phyloP scores from a whole-genome alignment of 2,329 filamentous ascomycete genomes.

The Trichoderma sp. region DNA sequence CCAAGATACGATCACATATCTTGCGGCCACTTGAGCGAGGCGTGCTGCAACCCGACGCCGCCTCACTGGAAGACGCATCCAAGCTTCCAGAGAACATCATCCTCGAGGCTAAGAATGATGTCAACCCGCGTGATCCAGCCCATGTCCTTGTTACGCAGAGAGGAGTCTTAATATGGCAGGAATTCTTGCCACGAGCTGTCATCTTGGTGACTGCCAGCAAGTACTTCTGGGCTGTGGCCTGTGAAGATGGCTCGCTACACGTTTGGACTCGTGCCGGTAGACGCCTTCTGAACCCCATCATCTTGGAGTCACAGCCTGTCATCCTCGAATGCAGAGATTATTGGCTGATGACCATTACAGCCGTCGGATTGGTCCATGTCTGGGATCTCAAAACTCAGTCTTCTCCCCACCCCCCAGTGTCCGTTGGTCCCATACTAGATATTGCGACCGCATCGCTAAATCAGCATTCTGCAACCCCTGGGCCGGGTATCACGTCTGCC shows the following conservation, averaged over 20 bases:
- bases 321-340: conserved; percentile 87
- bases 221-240: conserved; percentile 87
- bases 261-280: conserved; percentile 91
- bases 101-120: conserved; percentile 84
- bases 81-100: conserved; percentile 68
- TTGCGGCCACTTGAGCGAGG: conserved; percentile 74
- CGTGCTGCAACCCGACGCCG: conserved; percentile 49
- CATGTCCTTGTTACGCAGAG: conserved; percentile 79
- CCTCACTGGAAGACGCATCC: conserved; percentile 57
- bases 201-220: conserved; percentile 89
- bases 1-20: conserved; percentile 80
- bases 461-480: conserved; percentile 69
- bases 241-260: conserved; percentile 87
- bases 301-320: conserved; percentile 89
- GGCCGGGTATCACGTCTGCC: conserved; percentile 84
- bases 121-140: conserved; percentile 74
- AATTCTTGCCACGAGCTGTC: conserved; percentile 82
- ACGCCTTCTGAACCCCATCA: conserved; percentile 76
- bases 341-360: conserved; percentile 87
- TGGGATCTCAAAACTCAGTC: conserved; percentile 86
- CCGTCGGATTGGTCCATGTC: conserved; percentile 84
- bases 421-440: conserved; percentile 83
- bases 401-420: conserved; percentile 85
- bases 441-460: conserved; percentile 77
- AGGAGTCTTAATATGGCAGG: conserved; percentile 83